Base-by-base conservation (phyloP, 2,329 filamentous ascomycete genomes). In the Blumeria graminis region DNA sequence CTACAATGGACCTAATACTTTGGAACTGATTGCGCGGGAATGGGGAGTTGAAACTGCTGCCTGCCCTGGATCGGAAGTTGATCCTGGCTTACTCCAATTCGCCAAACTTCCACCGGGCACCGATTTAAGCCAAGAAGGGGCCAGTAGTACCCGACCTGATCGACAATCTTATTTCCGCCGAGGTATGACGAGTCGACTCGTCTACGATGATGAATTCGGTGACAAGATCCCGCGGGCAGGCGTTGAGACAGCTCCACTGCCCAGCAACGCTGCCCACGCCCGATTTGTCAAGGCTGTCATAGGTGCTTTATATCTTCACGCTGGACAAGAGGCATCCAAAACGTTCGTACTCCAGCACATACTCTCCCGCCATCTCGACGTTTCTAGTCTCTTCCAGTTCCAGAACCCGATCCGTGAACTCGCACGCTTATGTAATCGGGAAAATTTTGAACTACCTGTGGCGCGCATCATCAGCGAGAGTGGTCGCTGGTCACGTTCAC, bases 1-100 rank as follows among this genome's bases (percentile, higher is more conserved):
- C 51, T 96, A 87, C 67, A 76, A 82, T 51, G 92, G 92, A 4
- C 76, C 79, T 6, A 78, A 80, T 61, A 81, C 89, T 0, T 75
- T 96, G 51, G 73, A 81, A 55, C 74, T 80, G 18, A 76, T 96
- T 61, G 80, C 85, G 14, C 73, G 76, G 60, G 84, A 92, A 71
- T 98, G 92, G 92, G 92, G 92, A 70, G 80, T 96, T 14, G 90
- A 96, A 68, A 71, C 75, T 46, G 90, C 86, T n/a, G 86, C 84
- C 10, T 82, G 80, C 18, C 92, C 92, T 0, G 92, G 90, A 55
- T 79, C 79, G 58, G 90, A 96, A 71, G 89, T 96, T 57, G 92
- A 98, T 67, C 82, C 89, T 0, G 92, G 90, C 6, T 73, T 94
- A 56, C 73, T 98, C 59, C 92, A 96, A 67, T 94, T 88, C 74